Evolutionary conservation across 768 basidiomycete genomes (phyloP).

Genomic region (Leucocoprinus birnbaumii): DNA sequence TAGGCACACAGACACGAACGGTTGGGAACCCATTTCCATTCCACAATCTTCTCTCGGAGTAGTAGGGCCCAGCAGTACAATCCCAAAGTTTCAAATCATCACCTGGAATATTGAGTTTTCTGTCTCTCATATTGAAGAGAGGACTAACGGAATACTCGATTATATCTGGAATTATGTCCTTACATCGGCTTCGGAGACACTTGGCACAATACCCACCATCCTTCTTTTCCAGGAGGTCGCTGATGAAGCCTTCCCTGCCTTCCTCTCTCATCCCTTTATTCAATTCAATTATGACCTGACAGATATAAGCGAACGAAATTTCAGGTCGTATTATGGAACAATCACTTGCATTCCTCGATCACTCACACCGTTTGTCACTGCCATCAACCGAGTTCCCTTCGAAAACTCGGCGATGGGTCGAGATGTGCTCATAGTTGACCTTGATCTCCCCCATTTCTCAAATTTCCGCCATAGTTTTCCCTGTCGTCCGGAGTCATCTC

Average conservation of each 20-base stretch:
- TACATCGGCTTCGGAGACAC: not conserved
- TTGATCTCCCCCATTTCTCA: constrained; percentile 2
- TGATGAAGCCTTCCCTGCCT: not conserved
- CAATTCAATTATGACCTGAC: constrained; percentile 5
- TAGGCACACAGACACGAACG: too few relatives aligned
- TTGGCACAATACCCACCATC: constrained; percentile 1
- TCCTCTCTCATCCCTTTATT: constrained; percentile 8
- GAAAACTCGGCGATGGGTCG: constrained; percentile 8
- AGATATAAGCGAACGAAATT: not conserved
- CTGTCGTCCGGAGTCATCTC: not conserved
- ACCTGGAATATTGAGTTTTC: constrained; percentile 12
- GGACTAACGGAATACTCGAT: constrained; percentile 4
- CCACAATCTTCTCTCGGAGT: not conserved
- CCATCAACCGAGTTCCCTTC: constrained; percentile 1
- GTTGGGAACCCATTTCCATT: constrained; percentile 1
- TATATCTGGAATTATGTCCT: not conserved
- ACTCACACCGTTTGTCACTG: constrained; percentile 1
- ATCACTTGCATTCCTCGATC: not conserved
- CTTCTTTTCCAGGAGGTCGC: constrained; percentile 10
- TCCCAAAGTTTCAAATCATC: constrained; percentile 1
- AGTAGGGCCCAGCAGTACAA: too few relatives aligned
- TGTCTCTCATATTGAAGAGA: not conserved
- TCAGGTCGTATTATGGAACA: constrained; percentile 3
- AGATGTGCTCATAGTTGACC: constrained; percentile 7
- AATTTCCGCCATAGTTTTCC: constrained; percentile 4